Base-by-base conservation (phyloP, 2,329 filamentous ascomycete species). In the Macroventuria anomochaeta region DNA sequence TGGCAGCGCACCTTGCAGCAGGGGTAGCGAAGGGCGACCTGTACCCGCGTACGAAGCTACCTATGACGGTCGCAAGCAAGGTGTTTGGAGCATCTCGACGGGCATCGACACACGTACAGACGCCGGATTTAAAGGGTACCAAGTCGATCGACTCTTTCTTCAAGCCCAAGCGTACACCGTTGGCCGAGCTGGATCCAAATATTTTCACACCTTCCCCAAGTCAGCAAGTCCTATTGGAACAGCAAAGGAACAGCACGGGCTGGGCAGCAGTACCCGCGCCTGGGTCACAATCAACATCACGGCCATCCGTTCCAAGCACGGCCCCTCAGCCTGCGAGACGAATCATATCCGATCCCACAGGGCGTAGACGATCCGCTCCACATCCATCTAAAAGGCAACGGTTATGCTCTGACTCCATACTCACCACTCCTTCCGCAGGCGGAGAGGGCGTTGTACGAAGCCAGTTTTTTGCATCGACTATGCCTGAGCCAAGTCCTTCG, bases 11-110 rank as follows among this genome's bases (percentile, higher is more conserved):
- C 41, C 73, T 90, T 53, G 92, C 93, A 7, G 80, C 81, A 43
- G 87, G 85, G 5, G 88, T 99, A 53, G 91, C 95, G 20, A 79
- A 73, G 31, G 95, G 95, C 29, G 89, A 96, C 62, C 75, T 97
- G 38, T 88, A 97, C 71, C 95, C 95, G 2, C 95, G 93, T 62
- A 96, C 92, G 1, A 97, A 97, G 74, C 73, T 87, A 55, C 82
- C 81, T 2, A 81, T 87, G 40, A 59, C 70, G 7, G 26, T 70
- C n/a, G 46, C 39, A 13, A 60, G 65, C 46, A 76, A 66, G 37
- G 64, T 73, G 66, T 62, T 77, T 68, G 62, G 77, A 38, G 78
- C 77, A 2, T 71, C 77, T n/a, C 58, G 58, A 41, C 50, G 52
- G 25, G 49, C 49, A 7, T 65, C 67, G 3, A 34, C 63, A 0